Conservation (phyloP, 441 rosid genomes). For the Mallotus repandus region DNA sequence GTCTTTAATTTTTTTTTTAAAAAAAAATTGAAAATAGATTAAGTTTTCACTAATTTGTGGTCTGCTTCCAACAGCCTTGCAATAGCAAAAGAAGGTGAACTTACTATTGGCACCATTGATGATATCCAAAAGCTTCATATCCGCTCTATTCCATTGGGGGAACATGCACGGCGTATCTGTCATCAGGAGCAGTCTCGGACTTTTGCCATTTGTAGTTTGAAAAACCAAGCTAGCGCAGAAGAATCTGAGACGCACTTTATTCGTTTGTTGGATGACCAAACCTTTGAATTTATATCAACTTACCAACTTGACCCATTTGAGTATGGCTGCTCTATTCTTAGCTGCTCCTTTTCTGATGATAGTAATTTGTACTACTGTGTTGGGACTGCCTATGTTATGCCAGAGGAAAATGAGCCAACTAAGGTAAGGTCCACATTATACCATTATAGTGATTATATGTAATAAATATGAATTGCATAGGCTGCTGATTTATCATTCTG, state of each 20-base stretch:
- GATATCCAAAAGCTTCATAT: constrained; percentile 99
- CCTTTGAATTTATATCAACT: constrained; percentile 78
- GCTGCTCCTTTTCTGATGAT: constrained; percentile 93
- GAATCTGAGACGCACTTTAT: constrained; percentile 84
- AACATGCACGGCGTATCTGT: constrained; percentile 92
- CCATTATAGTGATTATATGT: background rate
- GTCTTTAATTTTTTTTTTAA: background rate
- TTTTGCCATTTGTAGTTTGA: constrained; percentile 86
- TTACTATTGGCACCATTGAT: constrained; percentile 96
- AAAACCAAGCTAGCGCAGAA: constrained; percentile 73
- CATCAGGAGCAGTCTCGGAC: constrained; percentile 98
- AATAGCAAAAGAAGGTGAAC: constrained; percentile 97
- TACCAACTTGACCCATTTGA: constrained; percentile 88
- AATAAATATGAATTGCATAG: background rate
- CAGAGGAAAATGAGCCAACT: constrained; percentile 92
- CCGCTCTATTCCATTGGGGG: constrained; percentile 95
- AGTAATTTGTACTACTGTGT: constrained; percentile 81
- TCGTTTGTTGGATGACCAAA: constrained; percentile 90
- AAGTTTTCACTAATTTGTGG: constrained; percentile 20
- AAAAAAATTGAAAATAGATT: background rate
- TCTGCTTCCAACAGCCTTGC: constrained; percentile 68
- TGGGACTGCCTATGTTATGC: constrained; percentile 98
- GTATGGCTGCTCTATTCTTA: constrained; percentile 88
- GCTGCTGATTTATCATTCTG: background rate
- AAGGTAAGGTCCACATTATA: constrained; percentile 46